Evolutionary conservation across 352 stramenopile genomes (phyloP), one percentile per base, ranked within the genome.

Genomic region (Globisporangium uncinulatum): DNA sequence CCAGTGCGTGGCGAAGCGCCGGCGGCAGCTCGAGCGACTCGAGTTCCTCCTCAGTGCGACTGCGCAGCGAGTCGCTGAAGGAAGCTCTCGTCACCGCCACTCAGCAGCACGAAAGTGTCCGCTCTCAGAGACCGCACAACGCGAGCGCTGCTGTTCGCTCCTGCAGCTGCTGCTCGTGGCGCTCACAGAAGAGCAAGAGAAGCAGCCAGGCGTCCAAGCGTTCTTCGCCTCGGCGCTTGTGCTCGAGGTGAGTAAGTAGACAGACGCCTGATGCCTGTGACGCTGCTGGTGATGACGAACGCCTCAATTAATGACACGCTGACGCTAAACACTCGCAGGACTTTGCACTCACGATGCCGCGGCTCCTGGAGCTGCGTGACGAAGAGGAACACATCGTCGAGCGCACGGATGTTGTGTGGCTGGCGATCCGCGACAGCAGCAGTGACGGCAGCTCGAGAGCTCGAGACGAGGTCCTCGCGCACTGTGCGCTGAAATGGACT

Each of bases 1-100:
- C 15, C 68, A 76, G 66, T 76, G 68, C 24, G 57, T 69, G 31
- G 34, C 54, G 34, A 73, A 73, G 59, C 65, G 65, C 29, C 55
- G 47, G 21, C 62, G 62, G 2, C 68, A 76, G 51, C 56, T 76
- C 6, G 65, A 76, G 21, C 68, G 68, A 3, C 48, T 73, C 34
- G 48, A 68, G 42, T 71, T 63, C 44, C 56, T 63, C 20, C 21
- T 73, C 36, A 49, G 71, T 31, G 62, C 65, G 42, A 73, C 65
- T 6, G 58, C 65, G n/a, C 24, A 43, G 19, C 63, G 61, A 41
- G 44, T 60, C 32, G 5, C 19, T 29, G 24, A 29, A 31, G 17
- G 44, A 54, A 17, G 54, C 34, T n/a, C 34, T 48, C 34, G 34
- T 6, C 20, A 20, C 7, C 1, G 41, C 57, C 51, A 59, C 58